Evolutionary conservation across 2,329 filamentous ascomycete species (phyloP).

Genomic region (Endocalyx cinctus): DNA sequence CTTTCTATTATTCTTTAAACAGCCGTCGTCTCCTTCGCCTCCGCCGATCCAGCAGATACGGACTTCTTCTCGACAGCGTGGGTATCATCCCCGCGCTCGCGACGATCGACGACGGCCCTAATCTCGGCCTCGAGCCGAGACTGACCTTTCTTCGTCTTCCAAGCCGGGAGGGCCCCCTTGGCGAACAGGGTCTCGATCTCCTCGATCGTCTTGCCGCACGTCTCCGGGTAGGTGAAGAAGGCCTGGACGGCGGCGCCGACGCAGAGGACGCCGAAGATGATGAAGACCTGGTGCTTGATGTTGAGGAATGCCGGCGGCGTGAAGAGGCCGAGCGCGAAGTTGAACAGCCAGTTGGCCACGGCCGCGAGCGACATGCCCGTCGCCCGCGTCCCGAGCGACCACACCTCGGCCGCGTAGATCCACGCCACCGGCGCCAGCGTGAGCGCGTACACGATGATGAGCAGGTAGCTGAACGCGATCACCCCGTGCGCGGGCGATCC

Average conservation of each 20-base stretch:
- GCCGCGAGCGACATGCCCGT: constrained; percentile 55
- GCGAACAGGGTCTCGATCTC: constrained; percentile 32
- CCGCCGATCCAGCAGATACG: constrained; percentile 6
- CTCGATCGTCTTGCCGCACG: constrained; percentile 35
- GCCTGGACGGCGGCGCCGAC: constrained; percentile 28
- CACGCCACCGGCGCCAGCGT: constrained; percentile 60
- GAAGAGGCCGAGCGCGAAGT: constrained; percentile 56
- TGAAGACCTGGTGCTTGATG: constrained; percentile 49
- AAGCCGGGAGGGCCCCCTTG: constrained; percentile 29
- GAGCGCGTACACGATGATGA: constrained; percentile 60
- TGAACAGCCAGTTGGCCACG: constrained; percentile 51
- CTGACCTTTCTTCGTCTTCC: constrained; percentile 32
- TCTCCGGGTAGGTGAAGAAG: constrained; percentile 32
- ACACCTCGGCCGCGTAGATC: constrained; percentile 63
- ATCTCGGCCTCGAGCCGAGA: constrained; percentile 24
- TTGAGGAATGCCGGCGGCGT: constrained; percentile 54
- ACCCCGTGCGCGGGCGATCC: constrained; percentile 55
- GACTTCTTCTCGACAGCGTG: constrained; percentile 14
- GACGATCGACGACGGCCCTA: constrained; percentile 22
- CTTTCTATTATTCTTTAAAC: no score
- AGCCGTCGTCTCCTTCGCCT: constrained; percentile 3
- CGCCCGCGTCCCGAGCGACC: constrained; percentile 56
- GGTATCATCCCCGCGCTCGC: constrained; percentile 14
- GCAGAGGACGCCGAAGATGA: constrained; percentile 35
- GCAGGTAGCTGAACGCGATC: constrained; percentile 61